Base-by-base conservation (phyloP, 768 basidiomycete species). In the Termitomyces sp. region DNA sequence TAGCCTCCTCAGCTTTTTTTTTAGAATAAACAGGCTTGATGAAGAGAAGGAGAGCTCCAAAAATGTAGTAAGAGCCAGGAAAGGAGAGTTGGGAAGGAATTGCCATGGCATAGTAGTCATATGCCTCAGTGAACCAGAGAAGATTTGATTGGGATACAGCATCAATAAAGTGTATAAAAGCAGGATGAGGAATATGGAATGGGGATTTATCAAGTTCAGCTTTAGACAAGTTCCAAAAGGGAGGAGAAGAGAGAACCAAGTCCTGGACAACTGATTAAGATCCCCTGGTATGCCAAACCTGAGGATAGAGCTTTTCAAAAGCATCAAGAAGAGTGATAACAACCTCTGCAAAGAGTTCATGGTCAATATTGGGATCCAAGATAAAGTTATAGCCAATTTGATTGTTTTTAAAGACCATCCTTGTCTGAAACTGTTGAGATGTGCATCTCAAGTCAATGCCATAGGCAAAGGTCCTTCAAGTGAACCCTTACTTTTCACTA, bases 81-180 rank as follows among this genome's bases (percentile, higher is more conserved):
- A 17, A 40, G 7, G 5, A 7, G 2, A 40, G 15, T 2, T 0
- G 3, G 38, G 38, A 5, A 40, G 1, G 5, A 6, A 7, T 41
- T n/a, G 0, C 0, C 0, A 9, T 0, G n/a, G 19, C 7, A 41
- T 19, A 41, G 1, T 1, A 3, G 1, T 2, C 1, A 19, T n/a
- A n/a, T 1, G 40, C n/a, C n/a, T 41, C 1, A 19, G 1, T 0
- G 19, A 41, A 41, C 40, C n/a, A 41, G 17, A 19, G n/a, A n/a
- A 1, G 8, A 6, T 7, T 17, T 0, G 7, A 8, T n/a, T n/a
- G 2, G 3, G 7, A n/a, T 8, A 19, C 2, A 41, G 40, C 7
- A 8, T 41, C 8, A 19, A 41, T 41, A 3, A 19, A 41, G 0
- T 9, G n/a, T 1, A n/a, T 41, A 2, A 41, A 41, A n/a, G 6